Base-by-base conservation (phyloP, 1,284 basidiomycete species). In the Pyrrhoderma noxium region DNA sequence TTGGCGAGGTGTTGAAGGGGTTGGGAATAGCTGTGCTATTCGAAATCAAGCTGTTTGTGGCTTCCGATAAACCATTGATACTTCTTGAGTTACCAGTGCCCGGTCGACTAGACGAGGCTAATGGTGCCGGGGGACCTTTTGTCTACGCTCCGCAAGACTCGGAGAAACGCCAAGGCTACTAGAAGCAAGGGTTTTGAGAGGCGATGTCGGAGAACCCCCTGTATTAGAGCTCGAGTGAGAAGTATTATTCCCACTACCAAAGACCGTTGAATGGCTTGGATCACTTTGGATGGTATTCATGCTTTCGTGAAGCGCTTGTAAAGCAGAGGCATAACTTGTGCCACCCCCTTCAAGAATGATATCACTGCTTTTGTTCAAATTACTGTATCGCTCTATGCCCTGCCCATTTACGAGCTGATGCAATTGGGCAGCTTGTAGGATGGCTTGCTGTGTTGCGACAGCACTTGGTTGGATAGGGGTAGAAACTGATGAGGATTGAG, bases 341-440 rank as follows among this genome's bases (percentile, higher is more conserved):
- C 35, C 14, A 38, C 37, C n/a, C 14, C 8, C 23, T 9, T 11
- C 37, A 19, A n/a, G 18, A 35, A 19, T 34, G 11, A 35, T 47
- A 11, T 21, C 13, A 25, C 16, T 23, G 18, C 18, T 8, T n/a
- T 36, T 47, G 31, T 19, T 47, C 11, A 47, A 47, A 18, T 37
- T 39, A 16, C 14, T 27, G 31, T 47, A 41, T 16, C 45, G 19
- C n/a, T 53, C 45, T 16, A 21, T 8, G n/a, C 36, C 27, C 13
- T 47, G 46, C 3, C 43, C 44, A n/a, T n/a, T 34, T 23, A 53
- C 43, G 36, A 53, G 47, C 25, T 49, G 52, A 34, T 49, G 52
- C 27, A 53, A 42, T 41, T 49, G 52, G 3, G 36, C 36, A 18
- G 52, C 47, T 18, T 53, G 47, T 11, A 49, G 19, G 13, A 53